These are phyloP conservation scores for Vanilla planifolia DNA, from an alignment of 106 monocot species.

Conservation along the genomic window DNA sequence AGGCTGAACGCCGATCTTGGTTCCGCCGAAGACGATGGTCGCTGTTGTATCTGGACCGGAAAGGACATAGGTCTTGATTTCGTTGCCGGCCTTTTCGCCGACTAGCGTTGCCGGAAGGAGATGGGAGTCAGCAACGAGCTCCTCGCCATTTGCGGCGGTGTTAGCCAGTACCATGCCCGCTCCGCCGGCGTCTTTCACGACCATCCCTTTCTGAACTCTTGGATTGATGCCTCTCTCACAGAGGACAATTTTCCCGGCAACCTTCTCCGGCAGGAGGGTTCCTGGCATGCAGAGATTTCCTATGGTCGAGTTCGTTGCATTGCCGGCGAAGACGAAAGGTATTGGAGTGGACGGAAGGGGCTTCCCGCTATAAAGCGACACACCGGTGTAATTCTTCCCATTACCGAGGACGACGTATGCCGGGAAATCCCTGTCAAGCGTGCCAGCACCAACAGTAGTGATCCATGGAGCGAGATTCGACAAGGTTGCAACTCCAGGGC, in stretches of 20 bases:
- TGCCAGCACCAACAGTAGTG: constrained; percentile 93
- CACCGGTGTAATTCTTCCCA: constrained; percentile 78
- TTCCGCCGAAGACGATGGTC: constrained; percentile 61
- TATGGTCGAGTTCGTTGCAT: constrained; percentile 67
- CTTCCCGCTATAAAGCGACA: constrained; percentile 83
- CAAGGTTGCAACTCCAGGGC: constrained; percentile 52
- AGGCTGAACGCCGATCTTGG: constrained; percentile 62
- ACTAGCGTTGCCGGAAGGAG: constrained; percentile 70
- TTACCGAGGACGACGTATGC: constrained; percentile 63
- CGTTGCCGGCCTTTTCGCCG: constrained; percentile 57
- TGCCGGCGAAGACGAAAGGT: constrained; percentile 79
- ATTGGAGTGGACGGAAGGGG: constrained; percentile 25
- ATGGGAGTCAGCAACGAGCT: constrained; percentile 95
- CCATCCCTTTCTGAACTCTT: constrained; percentile 83
- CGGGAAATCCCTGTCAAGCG: constrained; percentile 92
- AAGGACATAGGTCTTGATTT: constrained; percentile 48
- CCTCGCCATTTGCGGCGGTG: constrained; percentile 81
- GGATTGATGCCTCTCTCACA: constrained; percentile 87
- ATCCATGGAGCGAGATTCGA: constrained; percentile 96
- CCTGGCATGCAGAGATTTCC: constrained; percentile 91
- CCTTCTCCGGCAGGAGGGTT: constrained; percentile 63
- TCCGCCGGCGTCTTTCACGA: constrained; percentile 76
- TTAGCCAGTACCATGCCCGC: constrained; percentile 88
- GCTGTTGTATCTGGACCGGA: constrained; percentile 54
- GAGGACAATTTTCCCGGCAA: constrained; percentile 81